These are phyloP conservation scores for Botrytis squamosa DNA, from an alignment of 2,329 filamentous ascomycete species.

Conservation along the genomic window DNA sequence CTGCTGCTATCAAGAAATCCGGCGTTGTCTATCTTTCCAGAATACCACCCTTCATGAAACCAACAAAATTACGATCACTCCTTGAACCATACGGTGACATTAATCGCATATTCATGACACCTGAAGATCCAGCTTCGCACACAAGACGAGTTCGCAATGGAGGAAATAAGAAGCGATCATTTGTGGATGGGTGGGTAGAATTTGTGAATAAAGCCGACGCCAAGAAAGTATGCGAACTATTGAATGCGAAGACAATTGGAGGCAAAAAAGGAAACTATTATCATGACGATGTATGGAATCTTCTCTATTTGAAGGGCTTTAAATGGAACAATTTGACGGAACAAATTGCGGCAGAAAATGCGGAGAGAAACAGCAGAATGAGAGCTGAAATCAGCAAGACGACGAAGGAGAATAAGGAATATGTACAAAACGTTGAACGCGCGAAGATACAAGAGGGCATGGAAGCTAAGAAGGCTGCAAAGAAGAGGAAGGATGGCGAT, in stretches of 20 bases:
- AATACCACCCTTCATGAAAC: conserved; percentile 87
- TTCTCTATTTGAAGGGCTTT: conserved; percentile 78
- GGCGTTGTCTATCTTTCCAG: conserved; percentile 82
- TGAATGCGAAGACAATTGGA: conserved; percentile 76
- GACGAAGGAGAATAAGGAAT: conserved; percentile 77
- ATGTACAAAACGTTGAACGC: conserved; percentile 74
- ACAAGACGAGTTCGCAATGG: conserved; percentile 66
- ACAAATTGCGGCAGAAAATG: conserved; percentile 79
- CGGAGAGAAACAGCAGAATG: conserved; percentile 73
- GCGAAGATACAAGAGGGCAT: conserved; percentile 78
- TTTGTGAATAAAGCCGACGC: conserved; percentile 75
- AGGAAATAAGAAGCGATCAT: conserved; percentile 81
- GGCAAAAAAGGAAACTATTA: conserved; percentile 84
- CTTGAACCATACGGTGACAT: conserved; percentile 73
- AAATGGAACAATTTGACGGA: conserved; percentile 76
- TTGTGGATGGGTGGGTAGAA: conserved; percentile 84
- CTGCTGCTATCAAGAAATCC: conserved; percentile 66
- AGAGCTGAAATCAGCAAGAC: conserved; percentile 74
- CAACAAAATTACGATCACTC: conserved; percentile 70
- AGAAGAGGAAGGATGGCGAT: conserved; percentile 42
- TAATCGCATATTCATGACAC: conserved; percentile 76
- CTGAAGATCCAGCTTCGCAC: conserved; percentile 68
- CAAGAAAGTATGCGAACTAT: conserved; percentile 69
- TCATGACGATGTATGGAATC: conserved; percentile 82
- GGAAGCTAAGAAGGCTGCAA: conserved; percentile 56